These are phyloP conservation scores for Davidsoniella virescens DNA, from an alignment of 2,329 filamentous ascomycete genomes.

Conservation along the genomic window DNA sequence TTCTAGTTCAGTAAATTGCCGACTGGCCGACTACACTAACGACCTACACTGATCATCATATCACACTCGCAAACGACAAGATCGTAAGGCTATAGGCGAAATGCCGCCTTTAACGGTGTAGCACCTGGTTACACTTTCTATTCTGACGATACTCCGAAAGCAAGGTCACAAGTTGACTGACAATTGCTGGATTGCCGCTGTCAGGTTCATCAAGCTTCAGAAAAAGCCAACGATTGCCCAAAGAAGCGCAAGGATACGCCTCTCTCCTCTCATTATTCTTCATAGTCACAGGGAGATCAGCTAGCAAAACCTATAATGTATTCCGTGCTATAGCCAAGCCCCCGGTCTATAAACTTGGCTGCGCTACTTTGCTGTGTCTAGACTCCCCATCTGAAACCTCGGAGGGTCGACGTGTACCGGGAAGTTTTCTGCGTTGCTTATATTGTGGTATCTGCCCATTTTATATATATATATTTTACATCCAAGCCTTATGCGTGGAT, in stretches of 20 bases:
- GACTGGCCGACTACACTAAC: too few species aligned
- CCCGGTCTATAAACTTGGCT: background rate
- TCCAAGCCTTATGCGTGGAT: too few species aligned
- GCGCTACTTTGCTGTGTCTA: background rate
- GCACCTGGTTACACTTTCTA: too few species aligned
- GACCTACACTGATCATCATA: too few species aligned
- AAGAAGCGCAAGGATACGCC: background rate
- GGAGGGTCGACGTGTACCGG: slow-evolving; percentile 1
- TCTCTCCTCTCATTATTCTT: too few species aligned
- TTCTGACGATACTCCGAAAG: too few species aligned
- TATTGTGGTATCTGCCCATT: too few species aligned
- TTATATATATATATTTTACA: too few species aligned
- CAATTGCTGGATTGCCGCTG: background rate
- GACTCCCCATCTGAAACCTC: slow-evolving; percentile 11
- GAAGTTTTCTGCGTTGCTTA: too few species aligned
- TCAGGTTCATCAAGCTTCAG: background rate
- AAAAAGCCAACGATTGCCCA: background rate
- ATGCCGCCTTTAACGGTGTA: too few species aligned
- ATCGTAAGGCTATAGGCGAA: background rate
- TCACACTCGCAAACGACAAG: background rate
- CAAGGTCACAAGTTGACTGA: background rate
- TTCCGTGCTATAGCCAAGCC: background rate
- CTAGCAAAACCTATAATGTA: background rate
- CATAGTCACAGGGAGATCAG: too few species aligned
- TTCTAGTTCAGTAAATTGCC: too few species aligned